Base-by-base conservation (phyloP, 495 filamentous ascomycete genomes). In the Hypoxylon fragiforme region DNA sequence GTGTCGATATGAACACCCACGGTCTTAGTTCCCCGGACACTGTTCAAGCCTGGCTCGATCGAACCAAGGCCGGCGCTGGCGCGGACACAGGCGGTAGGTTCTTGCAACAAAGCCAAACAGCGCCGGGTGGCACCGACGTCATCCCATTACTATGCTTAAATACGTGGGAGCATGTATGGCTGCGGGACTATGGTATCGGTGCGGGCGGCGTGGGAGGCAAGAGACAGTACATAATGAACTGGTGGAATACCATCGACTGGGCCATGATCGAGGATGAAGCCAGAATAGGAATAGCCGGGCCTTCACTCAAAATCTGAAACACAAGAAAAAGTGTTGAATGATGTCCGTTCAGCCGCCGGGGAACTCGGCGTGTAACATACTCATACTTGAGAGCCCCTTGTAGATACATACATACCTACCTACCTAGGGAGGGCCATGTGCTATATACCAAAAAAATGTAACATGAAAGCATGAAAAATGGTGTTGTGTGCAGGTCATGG, bases 81-180 rank as follows among this genome's bases (percentile, higher is more conserved):
- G 75, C 73, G 54, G 67, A 74, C 37, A 74, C 68, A 63, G 65
- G 49, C 6, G 31, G 37, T 12, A 46, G 22, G 13, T 68, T 59
- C 28, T n/a, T 43, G 1, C 15, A 30, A 38, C 44, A 41, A 0
- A 74, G 63, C 53, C 35, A 43, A 14, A 61, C 80, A 52, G 81
- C 85, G 11, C 86, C 85, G 13, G 88, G 90, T 4, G 91, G 88
- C 8, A 71, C 81, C 43, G 80, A 88, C 44, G 62, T 92, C 13
- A 72, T 82, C 45, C 91, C 92, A 3, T 72, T 97, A 54, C 73
- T 97, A 50, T 95, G 92, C 62, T 79, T 97, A 37, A 97, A 94
- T 70, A 95, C 90, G 19, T 98, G 94, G 94, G 86, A 97, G 76
- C 94, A 98, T 71, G 88, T 85, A 1, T 98, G 88, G 85, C 72